Evolutionary conservation across 78 protist species (phyloP), one percentile per base, ranked within the genome.

Genomic region (Protostelium mycophagum): DNA sequence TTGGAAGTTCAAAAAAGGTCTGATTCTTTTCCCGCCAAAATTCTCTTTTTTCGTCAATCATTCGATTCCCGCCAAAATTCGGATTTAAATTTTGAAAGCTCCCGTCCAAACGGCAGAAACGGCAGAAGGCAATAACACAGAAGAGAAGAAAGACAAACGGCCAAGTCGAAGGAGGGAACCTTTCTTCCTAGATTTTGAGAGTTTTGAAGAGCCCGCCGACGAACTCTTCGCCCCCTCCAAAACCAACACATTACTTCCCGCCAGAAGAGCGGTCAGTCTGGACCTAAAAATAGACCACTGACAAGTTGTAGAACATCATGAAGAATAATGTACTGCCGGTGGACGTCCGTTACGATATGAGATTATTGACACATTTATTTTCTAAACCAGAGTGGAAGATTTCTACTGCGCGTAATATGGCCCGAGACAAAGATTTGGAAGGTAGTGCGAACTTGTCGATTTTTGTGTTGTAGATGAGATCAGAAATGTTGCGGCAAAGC

Each of bases 1-100:
- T 85, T 96, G 98, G 98, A 93, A 95, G 85, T 86, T 89, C 29
- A 36, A 87, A 9, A 63, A 29, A 51, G 73, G 73, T 16, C 5
- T 25, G 73, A n/a, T n/a, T n/a, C n/a, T n/a, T n/a, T n/a, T n/a
- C n/a, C n/a, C n/a, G n/a, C n/a, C n/a, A n/a, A n/a, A n/a, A n/a
- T n/a, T n/a, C n/a, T n/a, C n/a, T n/a, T n/a, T n/a, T n/a, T n/a
- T n/a, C n/a, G n/a, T n/a, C n/a, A n/a, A n/a, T n/a, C n/a, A n/a
- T n/a, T n/a, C n/a, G n/a, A n/a, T n/a, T n/a, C n/a, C n/a, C n/a
- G n/a, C n/a, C n/a, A n/a, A n/a, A n/a, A n/a, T n/a, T n/a, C n/a
- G n/a, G n/a, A n/a, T n/a, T n/a, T n/a, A n/a, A n/a, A n/a, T n/a
- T n/a, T n/a, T n/a, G n/a, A n/a, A n/a, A n/a, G n/a, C n/a, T n/a